Conservation (phyloP, 1,284 basidiomycete genomes). For the Porogramme epimiltina region DNA sequence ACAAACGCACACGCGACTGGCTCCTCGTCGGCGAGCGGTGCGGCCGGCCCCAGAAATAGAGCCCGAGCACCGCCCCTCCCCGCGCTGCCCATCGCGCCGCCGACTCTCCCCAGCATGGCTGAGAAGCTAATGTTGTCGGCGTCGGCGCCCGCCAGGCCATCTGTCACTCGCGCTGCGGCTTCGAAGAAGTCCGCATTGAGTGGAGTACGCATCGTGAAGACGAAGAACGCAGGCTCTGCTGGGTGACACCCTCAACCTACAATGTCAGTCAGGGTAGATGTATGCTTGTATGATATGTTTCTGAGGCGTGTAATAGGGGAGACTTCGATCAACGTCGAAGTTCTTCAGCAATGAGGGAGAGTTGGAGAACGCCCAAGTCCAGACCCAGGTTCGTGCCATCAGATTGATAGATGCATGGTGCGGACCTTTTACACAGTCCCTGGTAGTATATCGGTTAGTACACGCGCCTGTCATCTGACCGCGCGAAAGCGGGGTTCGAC, state of each 20-base stretch:
- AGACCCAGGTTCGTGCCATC: too few species aligned
- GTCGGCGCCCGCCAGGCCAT: not conserved
- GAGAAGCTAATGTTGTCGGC: not conserved
- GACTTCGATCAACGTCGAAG: too few species aligned
- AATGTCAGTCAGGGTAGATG: too few species aligned
- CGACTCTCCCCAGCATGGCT: not conserved
- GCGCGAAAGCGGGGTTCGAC: conserved; percentile 43
- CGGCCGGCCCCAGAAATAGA: conserved; percentile 3
- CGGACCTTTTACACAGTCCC: not conserved
- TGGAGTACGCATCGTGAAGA: conserved; percentile 21
- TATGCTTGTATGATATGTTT: too few species aligned
- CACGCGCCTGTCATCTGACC: conserved; percentile 22
- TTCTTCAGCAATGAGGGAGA: too few species aligned
- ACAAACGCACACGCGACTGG: conserved; percentile 3
- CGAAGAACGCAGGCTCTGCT: not conserved
- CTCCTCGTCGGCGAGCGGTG: not conserved
- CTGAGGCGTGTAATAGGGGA: too few species aligned
- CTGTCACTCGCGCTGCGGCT: not conserved
- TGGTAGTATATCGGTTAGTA: conserved; percentile 26
- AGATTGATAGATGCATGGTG: not conserved
- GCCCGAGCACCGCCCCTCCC: conserved; percentile 10
- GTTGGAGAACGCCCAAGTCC: too few species aligned
- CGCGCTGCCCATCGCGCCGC: conserved; percentile 13
- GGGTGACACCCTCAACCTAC: not conserved
- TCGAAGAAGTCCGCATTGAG: conserved; percentile 13